A percentile compares a stretch with the other conserved stretches of the same genome.
These are phyloP conservation scores for Takakia lepidozioides DNA, from an alignment of 225 moss, liverwort and hornwort species.

Conservation along the genomic window DNA sequence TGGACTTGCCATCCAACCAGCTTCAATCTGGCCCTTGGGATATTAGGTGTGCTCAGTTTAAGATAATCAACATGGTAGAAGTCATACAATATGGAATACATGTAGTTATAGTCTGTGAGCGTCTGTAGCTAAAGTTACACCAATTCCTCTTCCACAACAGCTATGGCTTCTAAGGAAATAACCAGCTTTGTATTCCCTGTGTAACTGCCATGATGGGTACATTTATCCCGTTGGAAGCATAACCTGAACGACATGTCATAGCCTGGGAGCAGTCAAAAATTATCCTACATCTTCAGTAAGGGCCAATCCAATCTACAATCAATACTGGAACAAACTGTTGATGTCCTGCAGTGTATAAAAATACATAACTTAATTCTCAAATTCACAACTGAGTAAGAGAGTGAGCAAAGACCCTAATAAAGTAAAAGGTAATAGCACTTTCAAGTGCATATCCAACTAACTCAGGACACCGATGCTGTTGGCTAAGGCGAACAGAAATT, in stretches of 20 bases:
- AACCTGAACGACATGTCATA: no score
- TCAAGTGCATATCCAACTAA: background rate
- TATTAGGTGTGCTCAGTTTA: conserved; percentile 48
- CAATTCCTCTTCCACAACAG: no score
- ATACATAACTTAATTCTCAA: no score
- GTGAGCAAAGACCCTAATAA: background rate
- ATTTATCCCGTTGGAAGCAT: no score
- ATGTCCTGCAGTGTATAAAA: no score
- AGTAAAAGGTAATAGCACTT: background rate
- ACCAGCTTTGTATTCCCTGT: no score
- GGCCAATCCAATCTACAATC: background rate
- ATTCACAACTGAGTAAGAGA: background rate
- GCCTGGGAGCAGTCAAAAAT: background rate
- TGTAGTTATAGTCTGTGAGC: no score
- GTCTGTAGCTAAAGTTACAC: no score
- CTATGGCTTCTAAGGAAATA: no score
- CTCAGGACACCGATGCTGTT: conserved; percentile 2
- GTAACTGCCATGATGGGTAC: background rate
- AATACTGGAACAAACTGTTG: background rate
- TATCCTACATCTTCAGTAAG: background rate
- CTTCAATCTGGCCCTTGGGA: conserved; percentile 62
- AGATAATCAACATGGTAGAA: no score
- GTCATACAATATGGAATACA: no score
- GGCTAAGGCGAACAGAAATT: conserved; percentile 1
- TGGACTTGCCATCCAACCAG: conserved; percentile 33